Percentiles rank a stretch among this genome's conserved stretches.
These are phyloP conservation scores for Paxillus rubicundulus DNA, from an alignment of 768 basidiomycete genomes.

Conservation along the genomic window DNA sequence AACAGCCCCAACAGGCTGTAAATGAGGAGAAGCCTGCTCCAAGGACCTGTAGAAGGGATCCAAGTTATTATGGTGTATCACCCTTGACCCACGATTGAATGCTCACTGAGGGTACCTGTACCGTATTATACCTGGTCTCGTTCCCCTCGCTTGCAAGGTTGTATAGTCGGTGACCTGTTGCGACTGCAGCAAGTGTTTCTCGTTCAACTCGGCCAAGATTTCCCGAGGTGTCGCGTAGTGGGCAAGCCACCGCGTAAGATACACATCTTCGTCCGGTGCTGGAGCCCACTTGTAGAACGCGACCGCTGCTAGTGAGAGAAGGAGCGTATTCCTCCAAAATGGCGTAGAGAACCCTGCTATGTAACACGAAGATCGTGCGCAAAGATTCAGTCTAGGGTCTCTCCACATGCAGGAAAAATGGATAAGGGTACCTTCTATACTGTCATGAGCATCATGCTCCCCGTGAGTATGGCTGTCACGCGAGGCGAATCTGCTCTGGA, in stretches of 20 bases:
- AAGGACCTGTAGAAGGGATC: constrained; percentile 42
- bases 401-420: background rate
- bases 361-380: constrained; percentile 19
- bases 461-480: constrained; percentile 43
- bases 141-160: constrained; percentile 42
- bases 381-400: constrained; percentile 4
- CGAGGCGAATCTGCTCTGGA: constrained; percentile 45
- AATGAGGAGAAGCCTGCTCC: constrained; percentile 59
- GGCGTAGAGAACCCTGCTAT: constrained; percentile 55
- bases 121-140: constrained; percentile 51
- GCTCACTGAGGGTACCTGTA: constrained; percentile 76
- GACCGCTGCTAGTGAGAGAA: constrained; percentile 48
- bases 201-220: constrained; percentile 54
- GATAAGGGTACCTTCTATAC: constrained; percentile 56
- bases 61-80: constrained; percentile 4
- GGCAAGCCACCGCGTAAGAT: constrained; percentile 65
- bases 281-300: constrained; percentile 72
- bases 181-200: constrained; percentile 50
- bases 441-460: constrained; percentile 42
- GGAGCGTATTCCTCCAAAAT: constrained; percentile 64
- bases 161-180: constrained; percentile 39
- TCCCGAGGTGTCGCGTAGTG: constrained; percentile 52
- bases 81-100: background rate
- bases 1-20: constrained; percentile 53
- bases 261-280: constrained; percentile 54